These are phyloP conservation scores for Passiflora organensis DNA, from an alignment of 345 rosid genomes.

Conservation along the genomic window DNA sequence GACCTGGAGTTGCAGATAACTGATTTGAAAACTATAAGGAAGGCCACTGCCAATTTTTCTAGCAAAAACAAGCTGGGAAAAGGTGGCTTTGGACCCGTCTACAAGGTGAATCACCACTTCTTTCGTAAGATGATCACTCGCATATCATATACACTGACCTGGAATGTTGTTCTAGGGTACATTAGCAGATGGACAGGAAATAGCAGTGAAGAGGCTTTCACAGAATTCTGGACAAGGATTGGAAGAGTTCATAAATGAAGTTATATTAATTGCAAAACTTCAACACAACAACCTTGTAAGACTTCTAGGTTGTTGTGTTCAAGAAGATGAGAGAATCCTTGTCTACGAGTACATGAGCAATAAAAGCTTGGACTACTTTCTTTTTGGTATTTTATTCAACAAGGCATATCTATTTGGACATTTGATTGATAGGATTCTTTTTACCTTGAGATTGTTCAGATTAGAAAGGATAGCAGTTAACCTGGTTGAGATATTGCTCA, in stretches of 20 bases:
- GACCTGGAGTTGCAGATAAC: not conserved
- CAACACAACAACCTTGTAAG: slow-evolving; percentile 48
- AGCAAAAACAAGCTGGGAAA: not conserved
- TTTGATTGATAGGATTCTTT: too few relatives aligned
- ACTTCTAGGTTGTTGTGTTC: slow-evolving; percentile 28
- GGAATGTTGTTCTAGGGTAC: slow-evolving; percentile 30
- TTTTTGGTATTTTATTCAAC: slow-evolving; percentile 22
- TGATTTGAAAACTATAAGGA: not conserved
- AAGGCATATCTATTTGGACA: not conserved
- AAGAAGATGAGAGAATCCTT: slow-evolving; percentile 26
- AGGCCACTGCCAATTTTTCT: not conserved
- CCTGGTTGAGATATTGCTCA: not conserved
- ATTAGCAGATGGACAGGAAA: slow-evolving; percentile 34
- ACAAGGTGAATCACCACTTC: too few relatives aligned
- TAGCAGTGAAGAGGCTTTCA: slow-evolving; percentile 50
- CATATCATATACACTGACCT: not conserved
- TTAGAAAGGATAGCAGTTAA: not conserved
- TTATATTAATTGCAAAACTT: slow-evolving; percentile 37
- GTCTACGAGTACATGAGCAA: slow-evolving; percentile 30
- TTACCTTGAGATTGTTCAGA: not conserved
- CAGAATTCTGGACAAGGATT: slow-evolving; percentile 39
- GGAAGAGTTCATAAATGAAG: slow-evolving; percentile 44
- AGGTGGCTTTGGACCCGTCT: too few relatives aligned
- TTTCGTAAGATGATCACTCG: not conserved
- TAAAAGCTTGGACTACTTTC: slow-evolving; percentile 28